Evolutionary conservation across 768 basidiomycete species (phyloP).

Genomic region (Suillus sp.): DNA sequence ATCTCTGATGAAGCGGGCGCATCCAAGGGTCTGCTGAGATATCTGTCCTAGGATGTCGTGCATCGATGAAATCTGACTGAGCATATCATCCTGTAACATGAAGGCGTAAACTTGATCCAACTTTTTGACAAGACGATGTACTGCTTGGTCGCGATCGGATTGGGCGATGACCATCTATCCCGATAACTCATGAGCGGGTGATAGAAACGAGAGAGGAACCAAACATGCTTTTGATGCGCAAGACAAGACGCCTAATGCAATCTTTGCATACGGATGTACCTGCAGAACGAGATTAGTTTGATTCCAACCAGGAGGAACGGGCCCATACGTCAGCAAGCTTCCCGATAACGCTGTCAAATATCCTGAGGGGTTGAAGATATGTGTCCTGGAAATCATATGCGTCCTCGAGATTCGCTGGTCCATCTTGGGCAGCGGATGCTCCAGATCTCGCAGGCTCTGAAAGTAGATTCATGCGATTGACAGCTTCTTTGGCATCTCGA

Average conservation of each 20-base stretch:
- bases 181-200: too few relatives aligned
- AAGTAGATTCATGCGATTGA: neutral
- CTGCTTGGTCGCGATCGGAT: neutral
- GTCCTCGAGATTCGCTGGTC: neutral
- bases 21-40: slow-evolving; percentile 10
- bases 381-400: neutral
- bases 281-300: neutral
- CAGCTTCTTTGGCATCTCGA: neutral
- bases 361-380: slow-evolving; percentile 1
- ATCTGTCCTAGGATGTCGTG: neutral
- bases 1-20: slow-evolving; percentile 9
- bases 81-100: neutral
- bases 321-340: neutral
- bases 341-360: neutral
- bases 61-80: slow-evolving; percentile 2
- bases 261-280: slow-evolving; percentile 14
- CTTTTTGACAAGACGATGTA: slow-evolving; percentile 2
- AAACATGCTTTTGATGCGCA: neutral
- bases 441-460: neutral
- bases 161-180: slow-evolving; percentile 7
- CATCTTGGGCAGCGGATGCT: neutral
- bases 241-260: slow-evolving; percentile 3
- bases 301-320: neutral
- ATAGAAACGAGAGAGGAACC: neutral
- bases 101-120: slow-evolving; percentile 8